Percentiles rank a stretch among this genome's conserved stretches.
Conservation (phyloP, 306 rosid species). For the Medicago arabica region DNA sequence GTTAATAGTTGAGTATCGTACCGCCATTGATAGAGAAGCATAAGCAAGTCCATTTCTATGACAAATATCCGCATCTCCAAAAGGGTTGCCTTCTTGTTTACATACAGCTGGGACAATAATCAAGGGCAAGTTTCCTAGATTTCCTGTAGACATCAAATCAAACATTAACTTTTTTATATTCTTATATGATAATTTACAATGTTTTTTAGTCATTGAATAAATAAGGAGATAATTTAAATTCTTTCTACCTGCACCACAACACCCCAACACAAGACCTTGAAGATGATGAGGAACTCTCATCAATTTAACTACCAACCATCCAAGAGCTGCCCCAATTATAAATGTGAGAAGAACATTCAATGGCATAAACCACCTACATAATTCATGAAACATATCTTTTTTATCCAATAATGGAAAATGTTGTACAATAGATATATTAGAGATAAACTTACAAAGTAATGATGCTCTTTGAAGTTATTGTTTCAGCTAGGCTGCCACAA, state of each 20-base stretch:
- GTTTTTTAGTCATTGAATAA: no score
- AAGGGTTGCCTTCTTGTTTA: slow-evolving; percentile 41
- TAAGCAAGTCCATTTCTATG: slow-evolving; percentile 49
- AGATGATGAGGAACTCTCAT: slow-evolving; percentile 54
- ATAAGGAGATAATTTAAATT: no score
- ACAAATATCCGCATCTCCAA: slow-evolving; percentile 51
- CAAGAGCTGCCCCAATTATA: slow-evolving; percentile 51
- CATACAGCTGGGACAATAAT: slow-evolving; percentile 54
- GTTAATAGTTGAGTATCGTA: slow-evolving; percentile 7
- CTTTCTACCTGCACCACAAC: slow-evolving; percentile 52
- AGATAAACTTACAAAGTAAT: slow-evolving; percentile 42
- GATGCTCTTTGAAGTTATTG: slow-evolving; percentile 44
- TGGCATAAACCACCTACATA: slow-evolving; percentile 61
- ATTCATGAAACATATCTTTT: background rate
- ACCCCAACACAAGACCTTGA: slow-evolving; percentile 55
- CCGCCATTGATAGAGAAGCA: slow-evolving; percentile 56
- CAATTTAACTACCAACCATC: slow-evolving; percentile 50
- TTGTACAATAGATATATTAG: background rate
- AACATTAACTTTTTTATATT: no score
- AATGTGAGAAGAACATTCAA: slow-evolving; percentile 55
- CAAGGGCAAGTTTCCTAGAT: slow-evolving; percentile 47
- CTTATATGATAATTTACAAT: no score
- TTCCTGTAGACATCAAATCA: slow-evolving; percentile 36
- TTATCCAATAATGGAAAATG: background rate
- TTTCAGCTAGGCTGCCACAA: slow-evolving; percentile 44